A percentile compares a stretch with the other conserved stretches of the same genome.
phyloP scores from a whole-genome alignment of 176 grass and related monocot species.

The Hordeum marinum region DNA sequence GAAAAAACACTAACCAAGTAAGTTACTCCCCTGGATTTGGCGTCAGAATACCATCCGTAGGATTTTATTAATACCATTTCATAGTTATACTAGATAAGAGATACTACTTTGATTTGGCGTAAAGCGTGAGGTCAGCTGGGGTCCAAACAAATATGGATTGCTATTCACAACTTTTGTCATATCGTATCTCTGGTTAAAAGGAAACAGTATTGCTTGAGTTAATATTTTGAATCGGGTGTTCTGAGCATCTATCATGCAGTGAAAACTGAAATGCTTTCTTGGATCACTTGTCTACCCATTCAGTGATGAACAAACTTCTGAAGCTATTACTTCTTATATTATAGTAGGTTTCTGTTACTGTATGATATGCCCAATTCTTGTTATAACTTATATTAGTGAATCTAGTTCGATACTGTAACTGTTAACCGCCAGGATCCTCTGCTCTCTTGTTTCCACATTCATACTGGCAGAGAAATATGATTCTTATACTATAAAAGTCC shows the following conservation, averaged over 20 bases:
- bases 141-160: background rate
- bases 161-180: background rate
- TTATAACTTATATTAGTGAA: background rate
- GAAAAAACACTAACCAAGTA: background rate
- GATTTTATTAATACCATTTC: background rate
- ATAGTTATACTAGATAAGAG: background rate
- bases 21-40: background rate
- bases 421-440: background rate
- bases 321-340: background rate
- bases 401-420: background rate
- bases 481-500: background rate
- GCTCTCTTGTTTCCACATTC: background rate
- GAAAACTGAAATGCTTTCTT: background rate
- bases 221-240: background rate
- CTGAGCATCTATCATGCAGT: background rate
- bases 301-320: background rate
- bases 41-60: background rate
- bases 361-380: background rate
- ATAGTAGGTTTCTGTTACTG: background rate
- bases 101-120: background rate
- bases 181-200: background rate
- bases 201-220: background rate
- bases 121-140: background rate
- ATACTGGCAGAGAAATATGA: background rate
- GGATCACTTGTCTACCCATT: background rate